Base-by-base conservation (phyloP, 306 rosid genomes). In the Cyamopsis tetragonoloba region DNA sequence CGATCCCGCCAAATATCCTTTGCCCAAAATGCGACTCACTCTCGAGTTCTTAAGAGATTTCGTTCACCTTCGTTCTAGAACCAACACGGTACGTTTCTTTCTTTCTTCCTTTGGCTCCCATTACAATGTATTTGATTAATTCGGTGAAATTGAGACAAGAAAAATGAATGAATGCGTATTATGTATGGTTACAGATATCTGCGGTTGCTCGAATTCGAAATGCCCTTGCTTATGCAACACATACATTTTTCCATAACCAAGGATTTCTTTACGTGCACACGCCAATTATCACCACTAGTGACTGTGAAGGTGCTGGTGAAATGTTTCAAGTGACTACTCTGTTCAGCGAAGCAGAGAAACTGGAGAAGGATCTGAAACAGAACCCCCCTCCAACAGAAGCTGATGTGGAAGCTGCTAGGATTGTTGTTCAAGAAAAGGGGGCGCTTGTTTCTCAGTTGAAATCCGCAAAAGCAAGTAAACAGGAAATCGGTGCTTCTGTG, bases 241-340 rank as follows among this genome's bases (percentile, higher is more conserved):
- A 95, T 15, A 80, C 97, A 0, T 95, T 95, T 74, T 95, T 95
- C 30, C 65, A 86, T 2, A 76, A 86, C 50, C 95, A 88, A 14
- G 89, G 90, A 9, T 95, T 95, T 75, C 84, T 85, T 6, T 95
- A 88, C 51, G 93, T 90, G 57, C 99, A 95, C 62, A 95, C 99
- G 1, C 99, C 97, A 7, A 95, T 95, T 77, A 69, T 95, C 7
- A 95, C 99, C 4, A 95, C 97, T 0, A 95, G 97, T 80, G 99
- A 95, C 60, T 95, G 99, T 74, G 99, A 95, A 84, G 99, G 99
- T 80, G 99, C 99, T 4, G 99, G 99, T 59, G 97, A 95, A 66
- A 95, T 95, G 97, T 95, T 95, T 85, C 99, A 95, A 81, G 99
- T 95, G 44, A 95, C 99, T 0, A 90, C 97, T 51, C 69, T 95